Percentiles rank a stretch among this genome's conserved stretches.
phyloP scores from a whole-genome alignment of 2,329 filamentous ascomycete genomes.

The Talaromyces islandicus region DNA sequence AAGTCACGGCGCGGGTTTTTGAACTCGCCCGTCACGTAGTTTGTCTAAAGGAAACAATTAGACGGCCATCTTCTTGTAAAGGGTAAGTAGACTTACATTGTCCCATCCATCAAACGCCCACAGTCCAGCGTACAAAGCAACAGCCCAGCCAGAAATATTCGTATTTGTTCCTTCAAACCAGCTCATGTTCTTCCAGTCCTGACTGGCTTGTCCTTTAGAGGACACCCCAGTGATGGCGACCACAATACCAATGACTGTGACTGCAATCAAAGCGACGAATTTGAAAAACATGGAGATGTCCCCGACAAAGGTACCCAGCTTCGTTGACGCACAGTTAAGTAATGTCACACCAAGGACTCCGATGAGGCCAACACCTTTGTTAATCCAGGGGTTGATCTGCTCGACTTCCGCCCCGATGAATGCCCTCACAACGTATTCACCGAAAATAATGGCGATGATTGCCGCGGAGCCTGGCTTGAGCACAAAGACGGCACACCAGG shows the following conservation, averaged over 20 bases:
- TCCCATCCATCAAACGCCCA: constrained; percentile 99
- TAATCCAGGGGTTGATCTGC: constrained; percentile 77
- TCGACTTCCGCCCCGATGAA: constrained; percentile 80
- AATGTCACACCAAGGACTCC: constrained; percentile 72
- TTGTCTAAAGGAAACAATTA: constrained; percentile 57
- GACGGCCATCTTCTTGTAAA: not conserved
- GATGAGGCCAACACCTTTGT: constrained; percentile 76
- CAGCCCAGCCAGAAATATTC: constrained; percentile 80
- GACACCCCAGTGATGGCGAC: constrained; percentile 83
- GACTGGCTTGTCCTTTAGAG: constrained; percentile 65
- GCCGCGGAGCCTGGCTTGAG: constrained; percentile 89
- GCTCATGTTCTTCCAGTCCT: constrained; percentile 77
- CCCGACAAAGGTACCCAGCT: constrained; percentile 76
- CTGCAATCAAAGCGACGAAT: constrained; percentile 79
- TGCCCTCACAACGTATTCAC: constrained; percentile 90
- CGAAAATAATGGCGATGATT: constrained; percentile 96
- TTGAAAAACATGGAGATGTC: constrained; percentile 97
- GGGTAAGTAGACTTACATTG: constrained; percentile 60
- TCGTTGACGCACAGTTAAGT: constrained; percentile 86
- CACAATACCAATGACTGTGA: constrained; percentile 81
- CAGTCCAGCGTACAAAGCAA: constrained; percentile 88
- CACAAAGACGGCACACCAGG: constrained; percentile 91
- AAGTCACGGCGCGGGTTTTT: constrained; percentile 84
- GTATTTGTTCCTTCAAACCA: constrained; percentile 86
- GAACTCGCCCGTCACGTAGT: constrained; percentile 97